Evolutionary conservation across 2,329 filamentous ascomycete species (phyloP).

Genomic region (Calonectria henricotiae): DNA sequence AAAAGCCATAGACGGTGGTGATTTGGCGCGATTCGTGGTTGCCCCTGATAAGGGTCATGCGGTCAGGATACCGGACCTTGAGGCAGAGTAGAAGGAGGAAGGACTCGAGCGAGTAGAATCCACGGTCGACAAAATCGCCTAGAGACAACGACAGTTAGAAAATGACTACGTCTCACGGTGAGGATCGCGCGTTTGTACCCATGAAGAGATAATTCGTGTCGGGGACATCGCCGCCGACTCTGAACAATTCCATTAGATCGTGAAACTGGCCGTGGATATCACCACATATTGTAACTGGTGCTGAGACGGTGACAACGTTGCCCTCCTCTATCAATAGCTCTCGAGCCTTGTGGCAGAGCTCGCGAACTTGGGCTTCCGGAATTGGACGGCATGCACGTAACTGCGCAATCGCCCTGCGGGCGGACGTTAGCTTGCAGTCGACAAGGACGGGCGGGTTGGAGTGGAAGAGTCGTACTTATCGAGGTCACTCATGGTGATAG

Average conservation of each 20-base stretch:
- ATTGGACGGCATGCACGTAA: conserved; percentile 96
- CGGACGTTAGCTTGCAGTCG: conserved; percentile 36
- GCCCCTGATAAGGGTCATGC: conserved; percentile 95
- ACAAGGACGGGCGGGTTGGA: conserved; percentile 23
- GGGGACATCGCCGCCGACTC: conserved; percentile 92
- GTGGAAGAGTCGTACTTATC: conserved; percentile 77
- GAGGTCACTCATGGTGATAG: conserved; percentile 85
- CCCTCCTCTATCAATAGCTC: conserved; percentile 98
- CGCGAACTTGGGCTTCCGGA: conserved; percentile 93
- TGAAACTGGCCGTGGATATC: conserved; percentile 98
- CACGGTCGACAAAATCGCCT: conserved; percentile 98
- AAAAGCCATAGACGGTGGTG: conserved; percentile 97
- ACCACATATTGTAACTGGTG: conserved; percentile 97
- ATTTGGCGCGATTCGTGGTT: conserved; percentile 98
- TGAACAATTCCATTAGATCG: conserved; percentile 96
- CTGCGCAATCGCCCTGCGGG: conserved; percentile 88
- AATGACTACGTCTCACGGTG: conserved; percentile 7
- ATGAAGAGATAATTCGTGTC: conserved; percentile 98
- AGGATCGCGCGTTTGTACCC: conserved; percentile 68
- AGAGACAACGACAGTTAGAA: conserved; percentile 9
- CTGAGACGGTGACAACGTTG: conserved; percentile 95
- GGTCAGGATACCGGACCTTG: conserved; percentile 97
- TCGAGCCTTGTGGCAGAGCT: conserved; percentile 96
- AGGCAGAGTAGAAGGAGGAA: conserved; percentile 96
- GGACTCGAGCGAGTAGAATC: conserved; percentile 97